phyloP scores from a whole-genome alignment of 2,329 filamentous ascomycete species.

The Talaromyces sp. region DNA sequence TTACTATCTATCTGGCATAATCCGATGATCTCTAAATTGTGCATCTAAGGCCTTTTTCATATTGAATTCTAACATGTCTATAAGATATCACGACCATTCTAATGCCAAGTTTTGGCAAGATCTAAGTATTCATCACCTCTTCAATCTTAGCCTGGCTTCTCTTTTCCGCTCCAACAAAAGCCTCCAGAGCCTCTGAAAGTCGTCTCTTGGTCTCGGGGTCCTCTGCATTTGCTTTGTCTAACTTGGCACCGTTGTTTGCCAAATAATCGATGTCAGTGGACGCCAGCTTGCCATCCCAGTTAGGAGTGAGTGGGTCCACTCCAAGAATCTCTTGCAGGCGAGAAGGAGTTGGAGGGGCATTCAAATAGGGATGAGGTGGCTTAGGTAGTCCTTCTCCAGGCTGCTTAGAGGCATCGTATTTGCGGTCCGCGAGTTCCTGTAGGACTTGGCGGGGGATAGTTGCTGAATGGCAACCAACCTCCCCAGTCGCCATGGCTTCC shows the following conservation, averaged over 20 bases:
- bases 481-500: slow-evolving; percentile 20
- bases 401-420: slow-evolving; percentile 12
- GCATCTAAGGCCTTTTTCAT: too few relatives aligned
- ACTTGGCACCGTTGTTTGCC: slow-evolving; percentile 46
- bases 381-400: slow-evolving; percentile 42
- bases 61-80: too few relatives aligned
- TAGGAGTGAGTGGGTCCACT: slow-evolving; percentile 45
- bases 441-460: slow-evolving; percentile 15
- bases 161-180: slow-evolving; percentile 16
- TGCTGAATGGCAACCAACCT: slow-evolving; percentile 18
- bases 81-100: too few relatives aligned
- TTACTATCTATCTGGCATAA: too few relatives aligned
- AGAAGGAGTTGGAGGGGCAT: slow-evolving; percentile 28
- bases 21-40: too few relatives aligned
- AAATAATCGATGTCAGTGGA: slow-evolving; percentile 51
- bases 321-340: slow-evolving; percentile 37
- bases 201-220: slow-evolving; percentile 15
- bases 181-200: slow-evolving; percentile 10
- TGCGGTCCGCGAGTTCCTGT: slow-evolving; percentile 11
- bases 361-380: slow-evolving; percentile 41
- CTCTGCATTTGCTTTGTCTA: slow-evolving; percentile 41
- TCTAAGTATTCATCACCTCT: slow-evolving; percentile 10
- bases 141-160: slow-evolving; percentile 18
- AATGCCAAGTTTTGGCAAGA: too few relatives aligned
- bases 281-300: slow-evolving; percentile 46